Conservation (phyloP, 768 basidiomycete species). For the Cystobasidium onofrii region DNA sequence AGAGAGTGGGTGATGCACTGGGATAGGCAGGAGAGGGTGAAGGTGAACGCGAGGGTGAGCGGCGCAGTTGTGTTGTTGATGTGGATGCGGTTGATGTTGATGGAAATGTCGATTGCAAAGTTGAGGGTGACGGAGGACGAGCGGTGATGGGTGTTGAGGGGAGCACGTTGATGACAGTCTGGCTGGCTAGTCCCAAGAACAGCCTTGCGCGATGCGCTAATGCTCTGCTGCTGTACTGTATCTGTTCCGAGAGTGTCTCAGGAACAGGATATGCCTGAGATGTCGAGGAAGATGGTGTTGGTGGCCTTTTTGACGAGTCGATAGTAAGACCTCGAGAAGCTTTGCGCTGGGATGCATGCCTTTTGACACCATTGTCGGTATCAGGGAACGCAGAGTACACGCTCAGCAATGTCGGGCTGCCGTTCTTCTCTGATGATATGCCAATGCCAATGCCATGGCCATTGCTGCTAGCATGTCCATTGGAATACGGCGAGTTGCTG, state of each 20-base stretch:
- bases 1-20: background rate
- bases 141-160: background rate
- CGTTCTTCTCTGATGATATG: background rate
- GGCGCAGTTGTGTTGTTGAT: background rate
- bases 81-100: background rate
- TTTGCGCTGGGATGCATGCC: background rate
- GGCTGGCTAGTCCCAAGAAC: background rate
- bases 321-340: background rate
- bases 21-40: background rate
- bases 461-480: background rate
- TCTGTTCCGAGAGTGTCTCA: background rate
- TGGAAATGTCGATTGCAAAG: background rate
- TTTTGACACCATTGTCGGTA: background rate
- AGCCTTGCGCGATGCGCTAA: background rate
- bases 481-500: background rate
- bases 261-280: slow-evolving; percentile 11
- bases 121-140: background rate
- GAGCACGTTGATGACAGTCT: slow-evolving; percentile 3
- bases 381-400: background rate
- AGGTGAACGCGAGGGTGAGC: background rate
- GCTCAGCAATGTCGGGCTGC: background rate
- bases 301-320: background rate
- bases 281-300: background rate
- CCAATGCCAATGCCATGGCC: background rate
- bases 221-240: slow-evolving; percentile 1